These are phyloP conservation scores for Aspergillus pseudoviridinutans DNA, from an alignment of 2,329 filamentous ascomycete genomes.

Conservation along the genomic window DNA sequence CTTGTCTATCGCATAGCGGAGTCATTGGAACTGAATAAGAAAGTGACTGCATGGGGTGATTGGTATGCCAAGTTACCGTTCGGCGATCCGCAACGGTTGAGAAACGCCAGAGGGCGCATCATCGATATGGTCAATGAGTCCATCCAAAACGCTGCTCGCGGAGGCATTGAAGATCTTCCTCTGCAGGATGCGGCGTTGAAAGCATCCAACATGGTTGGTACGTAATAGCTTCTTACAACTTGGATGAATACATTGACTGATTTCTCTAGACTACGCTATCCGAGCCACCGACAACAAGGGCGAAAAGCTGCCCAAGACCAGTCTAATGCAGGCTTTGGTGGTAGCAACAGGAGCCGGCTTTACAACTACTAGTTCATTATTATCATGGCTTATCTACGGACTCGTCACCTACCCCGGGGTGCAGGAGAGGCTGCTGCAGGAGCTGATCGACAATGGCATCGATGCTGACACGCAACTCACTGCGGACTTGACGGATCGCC, in stretches of 20 bases:
- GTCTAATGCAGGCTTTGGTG: constrained; percentile 40
- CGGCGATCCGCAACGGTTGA: constrained; percentile 50
- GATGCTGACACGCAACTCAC: constrained; percentile 43
- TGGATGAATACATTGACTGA: not conserved
- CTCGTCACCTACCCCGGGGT: constrained; percentile 51
- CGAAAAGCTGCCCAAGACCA: constrained; percentile 47
- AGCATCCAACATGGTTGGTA: constrained; percentile 35
- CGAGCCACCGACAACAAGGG: constrained; percentile 53
- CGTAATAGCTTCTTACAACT: constrained; percentile 30
- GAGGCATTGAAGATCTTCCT: constrained; percentile 27
- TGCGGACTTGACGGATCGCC: constrained; percentile 45
- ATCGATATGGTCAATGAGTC: constrained; percentile 20
- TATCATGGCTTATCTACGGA: constrained; percentile 56
- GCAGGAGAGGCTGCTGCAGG: constrained; percentile 55
- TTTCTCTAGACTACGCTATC: constrained; percentile 46
- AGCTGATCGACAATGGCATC: constrained; percentile 51
- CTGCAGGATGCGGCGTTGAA: constrained; percentile 45
- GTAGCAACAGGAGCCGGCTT: constrained; percentile 57
- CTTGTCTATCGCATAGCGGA: constrained; percentile 52
- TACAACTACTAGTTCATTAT: constrained; percentile 54
- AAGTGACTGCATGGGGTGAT: constrained; percentile 49
- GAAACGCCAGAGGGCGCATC: constrained; percentile 9
- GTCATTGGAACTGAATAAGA: constrained; percentile 55
- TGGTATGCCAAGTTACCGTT: constrained; percentile 59
- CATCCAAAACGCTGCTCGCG: constrained; percentile 16